Evolutionary conservation across 306 rosid genomes (phyloP), one percentile per base, ranked within the genome.

Genomic region (Mucuna pruriens): DNA sequence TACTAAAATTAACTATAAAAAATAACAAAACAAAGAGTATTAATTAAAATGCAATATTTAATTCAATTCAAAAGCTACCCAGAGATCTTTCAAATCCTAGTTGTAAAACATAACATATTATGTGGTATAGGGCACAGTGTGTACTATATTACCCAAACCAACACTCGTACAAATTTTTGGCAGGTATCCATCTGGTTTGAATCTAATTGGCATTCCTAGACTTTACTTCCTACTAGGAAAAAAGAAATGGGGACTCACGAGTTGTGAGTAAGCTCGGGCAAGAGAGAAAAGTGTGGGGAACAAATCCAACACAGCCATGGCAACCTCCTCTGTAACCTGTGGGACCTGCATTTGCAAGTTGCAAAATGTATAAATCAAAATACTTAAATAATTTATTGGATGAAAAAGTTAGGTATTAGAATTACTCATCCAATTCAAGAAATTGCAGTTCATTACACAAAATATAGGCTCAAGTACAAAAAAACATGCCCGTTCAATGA

Each of bases 261-360:
- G 94, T 66, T 73, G 74, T 46, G 90, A 85, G 87, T 95, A 95
- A 62, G 92, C 95, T 70, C 58, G 77, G n/a, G 94, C 94, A 69
- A 95, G 97, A 66, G 93, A 90, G 71, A 89, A 38, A 84, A 90
- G 85, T 29, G 99, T 95, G 3, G 98, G 97, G 77, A 90, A 91
- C 86, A 93, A 60, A 82, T 93, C 97, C 89, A 92, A 79, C 84
- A 93, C 97, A 52, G 94, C 87, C 85, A 93, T 71, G 69, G 99
- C 99, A 87, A 90, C 83, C 81, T 91, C 99, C 89, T 95, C 99
- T n/a, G 99, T 95, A 63, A 95, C 96, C 77, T 93, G 97, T 51
- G 97, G 94, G n/a, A 91, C 97, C 99, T 94, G 91, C 81, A 90
- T 84, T 54, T 36, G 54, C 33, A 69, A 16, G n/a, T 63, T 65